Base-by-base conservation (phyloP, 805 yeast genomes). In the Candida nonsorbophila region DNA sequence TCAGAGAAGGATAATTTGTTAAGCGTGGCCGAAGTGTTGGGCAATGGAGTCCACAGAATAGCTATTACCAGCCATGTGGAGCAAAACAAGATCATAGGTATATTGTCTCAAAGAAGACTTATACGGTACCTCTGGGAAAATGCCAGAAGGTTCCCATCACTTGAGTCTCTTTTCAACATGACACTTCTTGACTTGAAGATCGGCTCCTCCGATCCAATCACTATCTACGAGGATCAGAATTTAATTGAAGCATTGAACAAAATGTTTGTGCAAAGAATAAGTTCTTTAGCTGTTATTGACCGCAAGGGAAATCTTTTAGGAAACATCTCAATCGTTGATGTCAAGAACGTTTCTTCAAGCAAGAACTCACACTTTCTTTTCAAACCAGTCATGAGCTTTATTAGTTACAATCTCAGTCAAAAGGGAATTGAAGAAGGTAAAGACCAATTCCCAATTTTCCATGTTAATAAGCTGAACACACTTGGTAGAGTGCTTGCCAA, bases 361-460 rank as follows among this genome's bases (percentile, higher is more conserved):
- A 84, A 95, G 16, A 88, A 88, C 53, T 82, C 94, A 9, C 87
- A 83, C 36, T 65, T 85, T 40, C 67, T 90, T 34, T 80, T 81
- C 47, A 80, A 83, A 52, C 70, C 92, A 5, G 92, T 95, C 56
- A 68, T 86, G 46, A 92, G 84, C 57, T 90, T 90, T 52, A 77
- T 90, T 34, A 77, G 94, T 9, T 81, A 87, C 38, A 87, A 88
- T 37, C 70, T 92, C 40, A 80, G 83, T 40, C 79, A 80, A 32
- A 79, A 95, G 50, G 98, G 98, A 13, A 69, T 90, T 18, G 94
- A 82, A 47, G 88, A 87, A 50, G 96, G 96, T 29, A 87, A 88
- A 56, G 98, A 90, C 62, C 86, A 94, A 23, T 90, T 82, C 68
- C 98, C 98, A 11, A 90, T 92, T 22, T 90, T 90, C 70, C 95